Conservation (phyloP, 495 filamentous ascomycete genomes). For the Aspergillus asperescens region DNA sequence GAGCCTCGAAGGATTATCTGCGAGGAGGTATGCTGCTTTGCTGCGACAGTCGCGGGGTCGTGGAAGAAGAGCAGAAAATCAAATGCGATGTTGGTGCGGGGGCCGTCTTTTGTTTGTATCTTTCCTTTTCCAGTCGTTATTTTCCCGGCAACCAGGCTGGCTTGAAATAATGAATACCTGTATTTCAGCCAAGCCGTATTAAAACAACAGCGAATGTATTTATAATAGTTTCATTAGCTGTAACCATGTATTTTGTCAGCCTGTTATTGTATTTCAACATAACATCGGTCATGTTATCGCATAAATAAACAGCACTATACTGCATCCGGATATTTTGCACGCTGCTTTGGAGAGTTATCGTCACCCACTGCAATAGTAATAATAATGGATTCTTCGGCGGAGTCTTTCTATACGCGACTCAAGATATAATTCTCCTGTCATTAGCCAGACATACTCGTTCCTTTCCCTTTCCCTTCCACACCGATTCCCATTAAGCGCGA, state of each 20-base stretch:
- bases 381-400: neutral
- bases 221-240: neutral
- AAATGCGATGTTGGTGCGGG: neutral
- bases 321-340: slow-evolving; percentile 12
- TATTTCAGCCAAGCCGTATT: no score
- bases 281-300: neutral
- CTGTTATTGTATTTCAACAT: neutral
- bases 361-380: neutral
- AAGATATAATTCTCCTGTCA: neutral
- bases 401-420: neutral
- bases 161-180: no score
- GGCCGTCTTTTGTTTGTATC: slow-evolving; percentile 25
- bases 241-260: neutral
- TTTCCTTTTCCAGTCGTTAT: slow-evolving; percentile 21
- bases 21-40: neutral
- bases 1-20: slow-evolving; percentile 14
- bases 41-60: neutral
- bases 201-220: no score
- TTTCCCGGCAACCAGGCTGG: slow-evolving; percentile 1
- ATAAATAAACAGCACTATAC: slow-evolving; percentile 16
- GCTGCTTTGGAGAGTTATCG: slow-evolving; percentile 6
- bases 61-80: slow-evolving; percentile 5
- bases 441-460: neutral
- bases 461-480: neutral
- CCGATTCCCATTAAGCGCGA: neutral